Evolutionary conservation across 2,329 filamentous ascomycete species (phyloP).

Genomic region (Fusarium multiceps): DNA sequence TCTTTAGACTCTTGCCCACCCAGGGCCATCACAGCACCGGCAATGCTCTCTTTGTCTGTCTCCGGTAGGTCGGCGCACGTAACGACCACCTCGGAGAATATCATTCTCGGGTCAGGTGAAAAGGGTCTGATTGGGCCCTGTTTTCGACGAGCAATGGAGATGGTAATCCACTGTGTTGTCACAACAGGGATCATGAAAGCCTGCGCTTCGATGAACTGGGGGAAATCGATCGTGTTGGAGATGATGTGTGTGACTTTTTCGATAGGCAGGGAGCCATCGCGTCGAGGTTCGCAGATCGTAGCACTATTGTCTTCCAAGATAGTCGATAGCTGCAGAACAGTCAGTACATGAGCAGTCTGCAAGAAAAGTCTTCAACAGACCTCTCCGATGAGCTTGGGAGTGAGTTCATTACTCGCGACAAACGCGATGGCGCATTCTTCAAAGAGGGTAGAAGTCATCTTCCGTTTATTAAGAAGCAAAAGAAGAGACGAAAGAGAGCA

Average conservation of each 20-base stretch:
- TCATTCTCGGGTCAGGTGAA: conserved; percentile 90
- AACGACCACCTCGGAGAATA: conserved; percentile 86
- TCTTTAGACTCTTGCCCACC: conserved; percentile 83
- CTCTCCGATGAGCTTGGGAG: conserved; percentile 56
- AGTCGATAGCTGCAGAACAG: conserved; percentile 53
- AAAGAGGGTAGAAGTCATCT: conserved; percentile 53
- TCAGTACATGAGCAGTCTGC: conserved; percentile 2
- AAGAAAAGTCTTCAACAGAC: conserved; percentile 41
- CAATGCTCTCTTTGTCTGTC: conserved; percentile 90
- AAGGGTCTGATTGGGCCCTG: conserved; percentile 83
- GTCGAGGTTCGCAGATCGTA: conserved; percentile 58
- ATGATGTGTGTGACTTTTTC: conserved; percentile 66
- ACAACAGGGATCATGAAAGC: conserved; percentile 87
- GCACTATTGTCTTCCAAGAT: conserved; percentile 63
- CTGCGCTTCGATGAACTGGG: conserved; percentile 80
- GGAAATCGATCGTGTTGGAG: conserved; percentile 86
- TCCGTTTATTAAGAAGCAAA: conserved; percentile 13
- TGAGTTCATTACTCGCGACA: conserved; percentile 56
- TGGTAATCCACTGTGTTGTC: conserved; percentile 81
- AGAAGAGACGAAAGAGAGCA: conserved; percentile 1
- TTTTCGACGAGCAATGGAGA: conserved; percentile 75
- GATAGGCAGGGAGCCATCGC: conserved; percentile 62
- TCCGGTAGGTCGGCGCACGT: conserved; percentile 86
- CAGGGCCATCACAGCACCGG: conserved; percentile 88
- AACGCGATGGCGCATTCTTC: conserved; percentile 59